Conservation (phyloP, 192 early-diverging fungal genomes). For the Entomortierella beljakovae region DNA sequence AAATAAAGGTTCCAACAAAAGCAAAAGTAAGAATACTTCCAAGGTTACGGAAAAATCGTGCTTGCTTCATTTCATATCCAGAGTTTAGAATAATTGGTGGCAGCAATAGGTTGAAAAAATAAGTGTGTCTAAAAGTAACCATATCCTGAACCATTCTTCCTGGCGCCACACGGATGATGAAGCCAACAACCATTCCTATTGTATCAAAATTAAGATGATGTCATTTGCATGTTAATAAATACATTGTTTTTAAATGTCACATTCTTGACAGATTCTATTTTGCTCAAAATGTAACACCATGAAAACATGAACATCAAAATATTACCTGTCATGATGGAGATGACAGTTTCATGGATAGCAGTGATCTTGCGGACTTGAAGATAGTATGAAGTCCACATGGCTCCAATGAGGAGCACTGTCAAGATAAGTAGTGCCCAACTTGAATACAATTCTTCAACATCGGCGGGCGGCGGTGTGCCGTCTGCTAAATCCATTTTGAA, state of each 20-base stretch:
- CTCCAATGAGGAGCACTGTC: slow-evolving; percentile 84
- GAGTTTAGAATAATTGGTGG: slow-evolving; percentile 98
- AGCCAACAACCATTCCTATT: slow-evolving; percentile 75
- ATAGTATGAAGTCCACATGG: slow-evolving; percentile 90
- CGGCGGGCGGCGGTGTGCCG: slow-evolving; percentile 30
- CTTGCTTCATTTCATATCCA: slow-evolving; percentile 94
- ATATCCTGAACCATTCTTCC: slow-evolving; percentile 75
- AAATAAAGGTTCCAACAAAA: slow-evolving; percentile 92
- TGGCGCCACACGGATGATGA: slow-evolving; percentile 69
- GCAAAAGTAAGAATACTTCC: slow-evolving; percentile 94
- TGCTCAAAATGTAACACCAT: not conserved
- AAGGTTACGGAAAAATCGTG: slow-evolving; percentile 88
- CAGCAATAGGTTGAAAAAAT: slow-evolving; percentile 96
- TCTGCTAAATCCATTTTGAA: slow-evolving; percentile 18
- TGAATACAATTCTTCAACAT: slow-evolving; percentile 78
- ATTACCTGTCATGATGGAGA: slow-evolving; percentile 90
- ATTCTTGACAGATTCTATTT: too few species aligned
- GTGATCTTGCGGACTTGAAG: slow-evolving; percentile 89
- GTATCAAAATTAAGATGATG: not conserved
- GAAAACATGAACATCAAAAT: not conserved
- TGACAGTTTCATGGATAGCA: slow-evolving; percentile 94
- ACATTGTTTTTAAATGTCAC: too few species aligned
- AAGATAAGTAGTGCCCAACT: slow-evolving; percentile 90
- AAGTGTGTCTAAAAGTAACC: slow-evolving; percentile 90
- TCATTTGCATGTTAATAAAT: too few species aligned